These are phyloP conservation scores for Trichoderma koningiopsis DNA, from an alignment of 2,329 filamentous ascomycete species.

Conservation along the genomic window DNA sequence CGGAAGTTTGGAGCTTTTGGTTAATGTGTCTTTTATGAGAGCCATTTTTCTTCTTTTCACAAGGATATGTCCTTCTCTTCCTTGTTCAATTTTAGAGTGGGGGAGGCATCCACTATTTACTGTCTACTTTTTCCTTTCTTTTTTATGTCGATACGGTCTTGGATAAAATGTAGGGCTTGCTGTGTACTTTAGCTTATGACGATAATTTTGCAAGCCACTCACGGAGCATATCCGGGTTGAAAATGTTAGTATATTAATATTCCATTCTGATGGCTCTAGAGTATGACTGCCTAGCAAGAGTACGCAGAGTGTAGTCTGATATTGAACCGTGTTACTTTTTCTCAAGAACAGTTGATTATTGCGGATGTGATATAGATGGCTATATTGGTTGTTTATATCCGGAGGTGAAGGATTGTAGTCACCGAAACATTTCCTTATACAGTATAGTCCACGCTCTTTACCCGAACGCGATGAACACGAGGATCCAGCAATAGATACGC, in stretches of 20 bases:
- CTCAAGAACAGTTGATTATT: background rate
- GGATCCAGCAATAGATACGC: background rate
- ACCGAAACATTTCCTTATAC: background rate
- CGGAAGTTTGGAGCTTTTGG: background rate
- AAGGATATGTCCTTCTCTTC: conserved; percentile 2
- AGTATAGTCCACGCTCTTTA: background rate
- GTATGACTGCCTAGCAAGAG: background rate
- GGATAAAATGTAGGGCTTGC: conserved; percentile 20
- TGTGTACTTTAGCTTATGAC: conserved; percentile 23
- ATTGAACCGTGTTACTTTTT: background rate
- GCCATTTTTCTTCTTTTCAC: background rate
- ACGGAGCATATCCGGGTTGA: conserved; percentile 21
- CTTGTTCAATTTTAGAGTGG: background rate
- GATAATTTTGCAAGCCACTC: conserved; percentile 18
- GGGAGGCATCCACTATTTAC: background rate
- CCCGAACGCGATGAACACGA: no score
- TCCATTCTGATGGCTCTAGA: background rate
- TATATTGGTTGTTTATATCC: background rate
- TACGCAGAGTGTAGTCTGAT: background rate
- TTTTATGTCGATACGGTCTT: conserved; percentile 23
- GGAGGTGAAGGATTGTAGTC: background rate
- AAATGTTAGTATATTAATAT: conserved; percentile 13
- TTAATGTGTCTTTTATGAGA: conserved; percentile 7
- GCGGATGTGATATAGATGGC: background rate
- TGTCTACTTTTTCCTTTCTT: background rate